Base-by-base conservation (phyloP, 495 filamentous ascomycete genomes). In the Rostrohypoxylon terebratum region DNA sequence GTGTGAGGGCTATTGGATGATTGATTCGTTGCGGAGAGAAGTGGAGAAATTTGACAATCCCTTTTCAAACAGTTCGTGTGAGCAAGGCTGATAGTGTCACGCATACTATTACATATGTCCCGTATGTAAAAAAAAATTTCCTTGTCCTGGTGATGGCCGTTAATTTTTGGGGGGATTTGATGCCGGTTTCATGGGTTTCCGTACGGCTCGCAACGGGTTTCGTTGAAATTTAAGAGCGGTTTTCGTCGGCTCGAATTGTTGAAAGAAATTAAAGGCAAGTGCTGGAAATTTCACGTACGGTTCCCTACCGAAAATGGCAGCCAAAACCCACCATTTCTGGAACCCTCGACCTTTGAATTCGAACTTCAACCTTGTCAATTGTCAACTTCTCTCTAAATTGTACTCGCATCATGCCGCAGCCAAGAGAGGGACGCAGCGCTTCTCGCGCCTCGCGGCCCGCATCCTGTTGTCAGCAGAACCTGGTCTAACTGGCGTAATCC, bases 31-130 rank as follows among this genome's bases (percentile, higher is more conserved):
- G 65, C 69, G 71, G 70, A 48, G 65, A 69, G 10, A 58, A 62
- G 65, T 73, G 71, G 70, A 48, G 65, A 69, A 34, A 21, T 5
- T 16, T 62, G 48, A 33, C 57, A 57, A 28, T 55, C 45, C 25
- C 18, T 48, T 40, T 62, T 51, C 21, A 45, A 42, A 44, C 10
- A 14, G 33, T 50, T 38, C 57, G 60, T 57, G 60, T 44, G 71
- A 69, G 33, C 71, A 58, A 73, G 71, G 71, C 66, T 73, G 70
- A 73, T 68, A 63, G 28, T 72, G 70, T 68, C 70, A 68, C 70
- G 59, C 70, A 8, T 68, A 65, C 61, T 65, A 65, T 65, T 65
- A 68, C 59, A 63, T 54, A 65, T 42, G 28, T 40, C 40, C 28
- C 25, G 36, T 44, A 14, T 47, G 38, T 23, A 57, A 47, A 71